These are phyloP conservation scores for Klebsormidium nitens DNA, from an alignment of 139 green algal genomes.

Conservation along the genomic window DNA sequence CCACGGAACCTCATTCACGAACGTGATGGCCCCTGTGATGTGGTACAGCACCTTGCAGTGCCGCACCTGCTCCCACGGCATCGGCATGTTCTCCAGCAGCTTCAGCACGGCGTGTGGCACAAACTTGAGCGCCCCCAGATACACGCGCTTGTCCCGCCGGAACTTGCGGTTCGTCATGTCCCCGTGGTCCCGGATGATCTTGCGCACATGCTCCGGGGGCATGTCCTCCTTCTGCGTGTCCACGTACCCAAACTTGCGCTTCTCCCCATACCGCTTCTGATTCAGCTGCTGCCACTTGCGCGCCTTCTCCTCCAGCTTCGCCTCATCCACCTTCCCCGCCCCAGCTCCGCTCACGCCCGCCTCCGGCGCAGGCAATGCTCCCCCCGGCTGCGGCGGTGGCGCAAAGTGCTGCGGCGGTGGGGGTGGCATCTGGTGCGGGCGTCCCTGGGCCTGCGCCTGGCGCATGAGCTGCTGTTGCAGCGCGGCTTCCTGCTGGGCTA, in stretches of 20 bases:
- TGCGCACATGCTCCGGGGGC: conserved; percentile 96
- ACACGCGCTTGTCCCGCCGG: conserved; percentile 96
- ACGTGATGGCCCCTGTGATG: conserved; percentile 98
- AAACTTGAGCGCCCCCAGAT: conserved; percentile 98
- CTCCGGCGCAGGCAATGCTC: too few species aligned
- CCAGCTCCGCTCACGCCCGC: too few species aligned
- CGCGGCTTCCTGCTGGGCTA: too few species aligned
- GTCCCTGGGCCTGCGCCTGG: too few species aligned
- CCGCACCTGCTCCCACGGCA: conserved; percentile 98
- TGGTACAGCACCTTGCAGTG: conserved; percentile 96
- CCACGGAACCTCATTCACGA: conserved; percentile 94
- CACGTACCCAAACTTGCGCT: conserved; percentile 85
- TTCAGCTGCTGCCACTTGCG: conserved; percentile 93
- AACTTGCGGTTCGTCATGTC: conserved; percentile 98
- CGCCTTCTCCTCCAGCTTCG: conserved; percentile 60
- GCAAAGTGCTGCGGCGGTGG: too few species aligned
- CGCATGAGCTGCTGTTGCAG: too few species aligned
- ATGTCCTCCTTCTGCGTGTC: conserved; percentile 95
- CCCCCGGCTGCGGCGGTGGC: too few species aligned
- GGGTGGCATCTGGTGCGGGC: too few species aligned
- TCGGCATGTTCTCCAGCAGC: conserved; percentile 99
- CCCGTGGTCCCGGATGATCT: conserved; percentile 95
- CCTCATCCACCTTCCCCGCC: too few species aligned
- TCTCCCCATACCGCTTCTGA: conserved; percentile 83
- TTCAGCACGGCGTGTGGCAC: conserved; percentile 98